Conservation (phyloP, 192 early-diverging fungal species). For the Coemansia furcata region DNA sequence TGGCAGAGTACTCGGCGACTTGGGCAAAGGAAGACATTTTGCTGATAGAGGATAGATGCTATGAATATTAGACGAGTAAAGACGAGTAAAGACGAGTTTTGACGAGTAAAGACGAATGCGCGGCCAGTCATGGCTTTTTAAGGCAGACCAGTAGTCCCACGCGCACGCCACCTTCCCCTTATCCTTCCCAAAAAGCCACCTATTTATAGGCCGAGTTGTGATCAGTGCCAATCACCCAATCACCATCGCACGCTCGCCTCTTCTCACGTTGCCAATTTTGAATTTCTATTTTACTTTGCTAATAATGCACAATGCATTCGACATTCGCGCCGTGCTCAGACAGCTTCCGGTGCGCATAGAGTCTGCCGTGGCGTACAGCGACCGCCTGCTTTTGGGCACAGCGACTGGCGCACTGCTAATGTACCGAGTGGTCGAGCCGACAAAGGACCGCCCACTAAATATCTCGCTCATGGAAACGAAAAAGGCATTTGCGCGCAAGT, state of each 20-base stretch:
- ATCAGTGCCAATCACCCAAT: neutral
- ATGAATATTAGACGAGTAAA: neutral
- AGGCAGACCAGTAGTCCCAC: neutral
- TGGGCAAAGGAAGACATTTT: slow-evolving; percentile 22
- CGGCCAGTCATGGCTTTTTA: neutral
- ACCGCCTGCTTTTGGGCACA: slow-evolving; percentile 73
- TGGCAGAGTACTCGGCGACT: slow-evolving; percentile 54
- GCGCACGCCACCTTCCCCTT: neutral
- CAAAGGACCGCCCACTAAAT: slow-evolving; percentile 8
- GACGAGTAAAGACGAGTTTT: neutral
- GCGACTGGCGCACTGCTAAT: slow-evolving; percentile 64
- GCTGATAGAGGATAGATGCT: neutral
- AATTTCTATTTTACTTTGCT: neutral
- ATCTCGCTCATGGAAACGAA: slow-evolving; percentile 64
- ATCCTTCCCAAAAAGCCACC: neutral
- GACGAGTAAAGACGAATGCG: neutral
- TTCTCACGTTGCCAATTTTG: neutral
- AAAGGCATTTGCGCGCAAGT: slow-evolving; percentile 66
- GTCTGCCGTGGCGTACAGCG: slow-evolving; percentile 65
- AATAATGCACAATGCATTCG: slow-evolving; percentile 76
- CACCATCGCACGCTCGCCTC: neutral
- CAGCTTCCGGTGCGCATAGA: slow-evolving; percentile 70
- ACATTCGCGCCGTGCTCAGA: slow-evolving; percentile 69
- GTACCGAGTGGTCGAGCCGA: slow-evolving; percentile 57
- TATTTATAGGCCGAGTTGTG: neutral